Base-by-base conservation (phyloP, 75 land plant species). In the Chamaecyparis obtusa region DNA sequence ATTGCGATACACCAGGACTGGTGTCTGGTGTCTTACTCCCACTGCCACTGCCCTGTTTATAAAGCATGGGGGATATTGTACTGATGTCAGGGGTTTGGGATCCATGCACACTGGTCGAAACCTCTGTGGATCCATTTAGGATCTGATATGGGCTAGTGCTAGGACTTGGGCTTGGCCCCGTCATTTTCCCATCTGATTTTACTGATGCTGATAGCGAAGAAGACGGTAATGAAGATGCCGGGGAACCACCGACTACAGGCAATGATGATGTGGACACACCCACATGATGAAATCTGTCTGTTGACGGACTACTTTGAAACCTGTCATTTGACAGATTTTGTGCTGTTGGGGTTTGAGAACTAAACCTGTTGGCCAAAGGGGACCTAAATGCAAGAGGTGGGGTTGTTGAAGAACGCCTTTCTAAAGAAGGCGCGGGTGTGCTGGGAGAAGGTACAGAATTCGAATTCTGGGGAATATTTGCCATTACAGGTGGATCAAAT, bases 1-100 rank as follows among this genome's bases (percentile, higher is more conserved):
- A 89, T 43, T 89, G 95, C 17, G 93, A 87, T 76, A 88, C 87
- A 7, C 93, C 91, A 76, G 91, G 87, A 0, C 90, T 90, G 82
- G 83, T 85, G 1, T 79, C 76, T 33, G 36, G 16, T 74, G 16
- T 33, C 13, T 74, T 74, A n/a, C 8, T 83, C 27, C 44, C 43
- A 37, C 81, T 78, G 81, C 81, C 43, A 21, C 24, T 78, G 57
- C 33, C 48, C 84, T 49, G 84, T 54, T 83, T 83, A 16, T 49
- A 51, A 17, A 83, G 56, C 56, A 83, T 83, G 56, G 56, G 16
- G 85, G 85, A 36, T 0, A 54, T 32, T 27, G 32, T 46, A 13
- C 27, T 43, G 83, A n/a, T 27, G 83, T 43, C 49, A 11, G 49
- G 83, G 51, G 83, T 11, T 30, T 81, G 83, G 30, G 54, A 51